These are phyloP conservation scores for Fraxinus quadrangulata DNA, from an alignment of 257 asterid genomes.

Conservation along the genomic window DNA sequence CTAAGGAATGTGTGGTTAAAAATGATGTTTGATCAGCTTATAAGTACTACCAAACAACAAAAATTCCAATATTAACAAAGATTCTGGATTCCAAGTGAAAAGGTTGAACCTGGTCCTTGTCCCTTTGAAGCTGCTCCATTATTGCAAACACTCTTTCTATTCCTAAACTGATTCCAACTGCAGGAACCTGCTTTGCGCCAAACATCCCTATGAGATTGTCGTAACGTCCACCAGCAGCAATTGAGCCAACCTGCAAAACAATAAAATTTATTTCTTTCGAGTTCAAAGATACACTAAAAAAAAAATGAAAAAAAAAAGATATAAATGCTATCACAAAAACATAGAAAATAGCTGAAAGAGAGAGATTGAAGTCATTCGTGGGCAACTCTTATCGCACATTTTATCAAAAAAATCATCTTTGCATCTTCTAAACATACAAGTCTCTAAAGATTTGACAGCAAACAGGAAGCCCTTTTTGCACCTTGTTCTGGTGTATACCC, in stretches of 20 bases:
- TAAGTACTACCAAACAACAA: too few species aligned
- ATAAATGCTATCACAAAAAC: background rate
- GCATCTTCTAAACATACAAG: background rate
- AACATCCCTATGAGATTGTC: constrained; percentile 88
- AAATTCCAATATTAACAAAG: background rate
- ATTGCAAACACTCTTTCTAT: constrained; percentile 90
- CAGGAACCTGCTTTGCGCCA: constrained; percentile 86
- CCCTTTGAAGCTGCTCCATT: constrained; percentile 78
- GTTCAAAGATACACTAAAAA: background rate
- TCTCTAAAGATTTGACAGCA: background rate
- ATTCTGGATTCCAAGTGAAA: background rate
- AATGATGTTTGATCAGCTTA: too few species aligned
- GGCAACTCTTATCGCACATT: background rate
- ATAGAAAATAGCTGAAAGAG: background rate
- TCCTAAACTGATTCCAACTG: constrained; percentile 94
- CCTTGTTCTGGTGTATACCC: background rate
- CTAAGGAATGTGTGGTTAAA: too few species aligned
- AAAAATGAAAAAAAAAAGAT: background rate
- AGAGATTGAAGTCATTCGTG: background rate
- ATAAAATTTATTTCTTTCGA: background rate
- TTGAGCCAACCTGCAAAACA: constrained; percentile 79
- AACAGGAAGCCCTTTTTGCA: background rate
- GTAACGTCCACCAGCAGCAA: constrained; percentile 97
- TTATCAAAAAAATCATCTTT: background rate
- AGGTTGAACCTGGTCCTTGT: constrained; percentile 56